Conservation (phyloP, 1,139 yeast species). For the Pichia sp. region DNA sequence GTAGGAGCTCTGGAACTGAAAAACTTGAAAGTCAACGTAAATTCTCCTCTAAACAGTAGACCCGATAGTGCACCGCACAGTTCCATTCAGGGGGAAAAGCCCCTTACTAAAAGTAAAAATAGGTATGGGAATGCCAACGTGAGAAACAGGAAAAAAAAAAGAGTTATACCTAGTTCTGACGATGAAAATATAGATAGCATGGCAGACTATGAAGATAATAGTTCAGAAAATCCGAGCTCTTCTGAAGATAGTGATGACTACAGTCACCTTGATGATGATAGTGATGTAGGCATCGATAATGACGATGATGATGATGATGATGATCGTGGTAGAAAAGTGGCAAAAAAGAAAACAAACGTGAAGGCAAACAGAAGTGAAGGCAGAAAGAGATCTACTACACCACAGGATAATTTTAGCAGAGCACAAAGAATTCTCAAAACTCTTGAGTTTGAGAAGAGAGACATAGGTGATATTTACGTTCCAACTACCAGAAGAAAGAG, state of each 20-base stretch:
- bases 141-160: neutral
- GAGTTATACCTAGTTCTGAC: neutral
- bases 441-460: conserved; percentile 18
- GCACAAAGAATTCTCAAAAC: conserved; percentile 12
- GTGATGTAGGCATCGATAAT: neutral
- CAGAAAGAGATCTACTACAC: neutral
- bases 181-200: conserved; percentile 1
- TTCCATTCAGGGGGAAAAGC: neutral
- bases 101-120: neutral
- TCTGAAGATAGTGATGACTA: neutral
- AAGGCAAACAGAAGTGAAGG: neutral
- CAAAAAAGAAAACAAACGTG: neutral
- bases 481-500: conserved; percentile 10
- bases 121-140: neutral
- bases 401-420: conserved; percentile 4
- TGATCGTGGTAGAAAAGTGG: neutral
- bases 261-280: neutral
- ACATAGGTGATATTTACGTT: conserved; percentile 10
- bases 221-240: neutral
- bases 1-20: neutral
- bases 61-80: too few species aligned
- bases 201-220: conserved; percentile 7
- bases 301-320: neutral
- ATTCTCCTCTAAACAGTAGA: neutral
- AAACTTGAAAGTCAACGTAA: neutral